Percentiles rank a stretch among this genome's conserved stretches.
Conservation (phyloP, 2,329 filamentous ascomycete species). For the Fusarium sp. region DNA sequence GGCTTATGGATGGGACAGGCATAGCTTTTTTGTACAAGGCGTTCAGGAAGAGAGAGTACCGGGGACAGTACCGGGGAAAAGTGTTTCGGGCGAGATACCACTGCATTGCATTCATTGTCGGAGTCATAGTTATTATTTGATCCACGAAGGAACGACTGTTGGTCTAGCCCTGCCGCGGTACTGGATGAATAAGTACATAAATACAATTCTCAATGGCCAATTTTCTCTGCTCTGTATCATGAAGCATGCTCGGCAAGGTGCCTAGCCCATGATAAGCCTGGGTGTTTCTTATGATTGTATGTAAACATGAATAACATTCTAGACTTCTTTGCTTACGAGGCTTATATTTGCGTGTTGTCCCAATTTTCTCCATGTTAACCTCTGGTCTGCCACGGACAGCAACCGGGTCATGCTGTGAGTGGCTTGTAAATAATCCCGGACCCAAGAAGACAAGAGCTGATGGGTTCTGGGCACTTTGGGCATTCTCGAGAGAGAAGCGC, state of each 20-base stretch:
- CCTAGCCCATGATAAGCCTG: background rate
- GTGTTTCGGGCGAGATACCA: constrained; percentile 42
- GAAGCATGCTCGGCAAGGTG: background rate
- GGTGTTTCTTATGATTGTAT: background rate
- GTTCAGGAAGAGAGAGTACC: constrained; percentile 24
- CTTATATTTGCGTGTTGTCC: background rate
- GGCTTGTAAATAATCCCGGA: background rate
- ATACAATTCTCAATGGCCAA: background rate
- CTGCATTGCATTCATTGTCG: constrained; percentile 31
- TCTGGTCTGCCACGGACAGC: background rate
- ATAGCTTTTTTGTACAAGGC: constrained; percentile 21
- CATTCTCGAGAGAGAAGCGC: background rate
- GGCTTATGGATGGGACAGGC: constrained; percentile 7
- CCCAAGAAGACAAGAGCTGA: background rate
- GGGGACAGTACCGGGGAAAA: constrained; percentile 8
- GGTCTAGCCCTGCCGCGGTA: background rate
- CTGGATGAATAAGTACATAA: constrained; percentile 11
- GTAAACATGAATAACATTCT: background rate
- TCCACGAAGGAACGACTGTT: constrained; percentile 5
- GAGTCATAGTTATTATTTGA: constrained; percentile 29
- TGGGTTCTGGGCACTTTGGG: background rate
- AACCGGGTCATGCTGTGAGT: background rate
- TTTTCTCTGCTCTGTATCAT: background rate
- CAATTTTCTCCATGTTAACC: background rate
- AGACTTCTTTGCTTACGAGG: background rate